A percentile compares a stretch with the other conserved stretches of the same genome.
phyloP scores from a whole-genome alignment of 768 basidiomycete species.

The Kwoniella europaea region DNA sequence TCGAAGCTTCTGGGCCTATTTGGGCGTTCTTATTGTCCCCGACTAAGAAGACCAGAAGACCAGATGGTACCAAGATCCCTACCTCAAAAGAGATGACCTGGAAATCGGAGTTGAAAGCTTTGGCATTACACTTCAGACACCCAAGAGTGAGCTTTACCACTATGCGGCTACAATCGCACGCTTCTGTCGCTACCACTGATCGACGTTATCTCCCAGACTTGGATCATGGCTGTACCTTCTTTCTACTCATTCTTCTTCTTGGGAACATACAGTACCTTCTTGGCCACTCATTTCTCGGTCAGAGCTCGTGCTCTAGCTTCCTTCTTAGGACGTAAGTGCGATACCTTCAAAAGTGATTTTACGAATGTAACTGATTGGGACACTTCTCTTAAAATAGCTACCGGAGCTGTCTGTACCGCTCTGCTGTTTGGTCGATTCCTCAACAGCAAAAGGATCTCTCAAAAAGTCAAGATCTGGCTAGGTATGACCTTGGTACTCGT shows the following conservation, averaged over 20 bases:
- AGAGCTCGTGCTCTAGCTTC: constrained; percentile 40
- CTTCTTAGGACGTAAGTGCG: constrained; percentile 38
- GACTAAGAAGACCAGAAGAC: constrained; percentile 21
- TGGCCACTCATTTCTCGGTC: constrained; percentile 35
- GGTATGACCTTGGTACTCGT: background rate
- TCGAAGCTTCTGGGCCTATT: constrained; percentile 27
- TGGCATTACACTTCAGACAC: constrained; percentile 22
- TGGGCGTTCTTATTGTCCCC: constrained; percentile 29
- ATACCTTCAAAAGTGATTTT: background rate
- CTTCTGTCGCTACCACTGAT: background rate
- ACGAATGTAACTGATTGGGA: background rate
- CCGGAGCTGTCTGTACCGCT: constrained; percentile 29
- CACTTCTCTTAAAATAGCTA: constrained; percentile 1
- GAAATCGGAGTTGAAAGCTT: constrained; percentile 25
- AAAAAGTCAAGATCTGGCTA: background rate
- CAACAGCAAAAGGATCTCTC: constrained; percentile 32
- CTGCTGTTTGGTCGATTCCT: constrained; percentile 33
- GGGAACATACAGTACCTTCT: constrained; percentile 34
- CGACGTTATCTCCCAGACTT: constrained; percentile 12
- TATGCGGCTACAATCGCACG: too few relatives aligned
- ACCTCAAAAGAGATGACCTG: constrained; percentile 16
- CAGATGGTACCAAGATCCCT: constrained; percentile 29
- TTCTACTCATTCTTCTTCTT: constrained; percentile 43
- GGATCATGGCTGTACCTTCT: constrained; percentile 29
- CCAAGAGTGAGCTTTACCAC: constrained; percentile 22